Evolutionary conservation across 2,329 filamentous ascomycete genomes (phyloP), one percentile per base, ranked within the genome.

Genomic region (Magnaporthiopsis rhizophila): DNA sequence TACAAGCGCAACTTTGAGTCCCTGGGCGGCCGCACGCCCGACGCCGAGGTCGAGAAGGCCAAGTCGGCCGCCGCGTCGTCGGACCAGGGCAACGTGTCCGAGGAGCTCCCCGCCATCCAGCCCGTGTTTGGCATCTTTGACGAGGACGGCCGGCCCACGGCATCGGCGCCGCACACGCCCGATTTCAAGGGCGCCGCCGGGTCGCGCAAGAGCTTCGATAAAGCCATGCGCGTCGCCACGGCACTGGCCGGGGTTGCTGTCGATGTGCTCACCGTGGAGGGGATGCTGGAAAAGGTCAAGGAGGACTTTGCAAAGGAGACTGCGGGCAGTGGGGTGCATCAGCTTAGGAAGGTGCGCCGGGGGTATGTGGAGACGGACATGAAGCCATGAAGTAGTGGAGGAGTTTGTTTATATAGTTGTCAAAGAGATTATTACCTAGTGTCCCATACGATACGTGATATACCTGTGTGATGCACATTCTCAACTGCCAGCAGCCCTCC

Each of bases 61-160:
- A 69, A 72, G 4, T 79, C 79, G 0, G 70, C 80, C 15, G 78
- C 76, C 68, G 83, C 83, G 4, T 84, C 81, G 67, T 85, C 83
- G 0, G 85, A 87, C 69, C 83, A 86, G 73, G 85, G 85, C 0
- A 79, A 87, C 66, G 72, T 87, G 64, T 85, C 80, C 67, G 81
- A 86, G 68, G 81, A 77, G 1, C 78, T 86, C 75, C 85, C 84
- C 45, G 83, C 80, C 63, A 70, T 87, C 56, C 82, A 77, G 64
- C 75, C 78, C 1, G 79, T 79, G 6, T 86, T 86, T 69, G 75
- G 76, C 32, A 83, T 86, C 65, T 86, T 86, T 68, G 75, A 76
- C 30, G 83, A 86, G 64, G 74, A 73, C n/a, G 77, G 81, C 4
- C 77, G 79, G 0, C 73, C 75, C 3, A 74, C 76, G 2, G 77